Evolutionary conservation across 192 early-diverging fungal genomes (phyloP).

Genomic region (Coemansia sp.): DNA sequence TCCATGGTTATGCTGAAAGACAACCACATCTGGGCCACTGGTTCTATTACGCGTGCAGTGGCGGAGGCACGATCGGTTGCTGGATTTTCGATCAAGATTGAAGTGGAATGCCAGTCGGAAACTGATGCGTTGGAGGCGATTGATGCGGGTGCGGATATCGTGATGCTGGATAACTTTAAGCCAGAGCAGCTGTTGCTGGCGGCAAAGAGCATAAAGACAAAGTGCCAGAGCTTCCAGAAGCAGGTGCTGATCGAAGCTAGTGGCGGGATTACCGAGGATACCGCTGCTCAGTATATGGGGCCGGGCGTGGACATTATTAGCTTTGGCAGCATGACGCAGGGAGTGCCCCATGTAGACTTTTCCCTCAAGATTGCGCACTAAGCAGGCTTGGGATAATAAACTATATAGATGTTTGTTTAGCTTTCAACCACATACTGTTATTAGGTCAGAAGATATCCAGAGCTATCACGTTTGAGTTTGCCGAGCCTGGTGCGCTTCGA

Average conservation of each 20-base stretch:
- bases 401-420: no score
- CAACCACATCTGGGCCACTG: conserved; percentile 94
- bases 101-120: conserved; percentile 93
- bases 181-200: conserved; percentile 65
- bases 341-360: conserved; percentile 95
- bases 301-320: conserved; percentile 87
- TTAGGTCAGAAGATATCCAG: no score
- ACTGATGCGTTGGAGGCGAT: conserved; percentile 95
- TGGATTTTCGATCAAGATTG: conserved; percentile 94
- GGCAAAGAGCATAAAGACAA: conserved; percentile 73
- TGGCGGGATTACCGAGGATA: conserved; percentile 93
- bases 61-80: conserved; percentile 73
- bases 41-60: conserved; percentile 92
- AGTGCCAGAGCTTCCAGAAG: conserved; percentile 55
- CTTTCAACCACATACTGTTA: no score
- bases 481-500: neutral
- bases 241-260: conserved; percentile 85
- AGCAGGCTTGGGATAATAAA: no score
- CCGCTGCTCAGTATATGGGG: conserved; percentile 74
- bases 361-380: conserved; percentile 81
- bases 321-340: conserved; percentile 90
- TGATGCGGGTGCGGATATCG: conserved; percentile 90
- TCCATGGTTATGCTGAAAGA: conserved; percentile 99
- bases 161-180: conserved; percentile 97
- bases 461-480: no score